phyloP scores from a whole-genome alignment of 2,329 filamentous ascomycete genomes.

The Monosporascus cannonballus region DNA sequence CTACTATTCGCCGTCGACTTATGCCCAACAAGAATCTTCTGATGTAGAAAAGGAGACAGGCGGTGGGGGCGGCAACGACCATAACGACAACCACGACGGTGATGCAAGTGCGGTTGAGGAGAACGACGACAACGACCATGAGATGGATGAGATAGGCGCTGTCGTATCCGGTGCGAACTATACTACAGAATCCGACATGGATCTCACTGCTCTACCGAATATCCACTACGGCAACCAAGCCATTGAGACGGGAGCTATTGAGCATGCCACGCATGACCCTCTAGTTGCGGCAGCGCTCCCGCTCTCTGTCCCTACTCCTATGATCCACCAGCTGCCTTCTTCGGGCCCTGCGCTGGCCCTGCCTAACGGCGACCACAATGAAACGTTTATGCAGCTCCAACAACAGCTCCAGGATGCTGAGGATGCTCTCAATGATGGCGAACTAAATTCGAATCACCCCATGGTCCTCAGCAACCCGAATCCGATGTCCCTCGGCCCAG shows the following conservation, averaged over 20 bases:
- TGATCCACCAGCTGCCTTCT: not conserved
- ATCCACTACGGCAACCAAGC: not conserved
- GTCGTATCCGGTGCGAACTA: not conserved
- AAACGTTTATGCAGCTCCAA: constrained; percentile 1
- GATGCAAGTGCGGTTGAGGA: not conserved
- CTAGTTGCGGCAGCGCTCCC: not conserved
- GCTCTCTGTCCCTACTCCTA: not conserved
- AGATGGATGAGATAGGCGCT: constrained; percentile 2
- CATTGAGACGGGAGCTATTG: not conserved
- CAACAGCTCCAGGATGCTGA: constrained; percentile 12
- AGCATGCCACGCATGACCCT: not conserved
- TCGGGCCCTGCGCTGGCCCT: not conserved
- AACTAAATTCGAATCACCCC: constrained; percentile 19
- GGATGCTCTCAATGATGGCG: constrained; percentile 4
- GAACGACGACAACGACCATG: constrained; percentile 9
- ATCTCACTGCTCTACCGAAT: not conserved
- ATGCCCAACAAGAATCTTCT: not conserved
- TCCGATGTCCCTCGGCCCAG: constrained; percentile 34
- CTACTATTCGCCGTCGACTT: not conserved
- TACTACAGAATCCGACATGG: not conserved
- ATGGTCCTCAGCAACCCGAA: constrained; percentile 27
- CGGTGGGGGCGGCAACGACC: not conserved
- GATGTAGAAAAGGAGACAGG: not conserved
- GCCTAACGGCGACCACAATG: not conserved
- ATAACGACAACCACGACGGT: constrained; percentile 4